phyloP scores from a whole-genome alignment of 495 filamentous ascomycete species.

The Penicillium fimorum region DNA sequence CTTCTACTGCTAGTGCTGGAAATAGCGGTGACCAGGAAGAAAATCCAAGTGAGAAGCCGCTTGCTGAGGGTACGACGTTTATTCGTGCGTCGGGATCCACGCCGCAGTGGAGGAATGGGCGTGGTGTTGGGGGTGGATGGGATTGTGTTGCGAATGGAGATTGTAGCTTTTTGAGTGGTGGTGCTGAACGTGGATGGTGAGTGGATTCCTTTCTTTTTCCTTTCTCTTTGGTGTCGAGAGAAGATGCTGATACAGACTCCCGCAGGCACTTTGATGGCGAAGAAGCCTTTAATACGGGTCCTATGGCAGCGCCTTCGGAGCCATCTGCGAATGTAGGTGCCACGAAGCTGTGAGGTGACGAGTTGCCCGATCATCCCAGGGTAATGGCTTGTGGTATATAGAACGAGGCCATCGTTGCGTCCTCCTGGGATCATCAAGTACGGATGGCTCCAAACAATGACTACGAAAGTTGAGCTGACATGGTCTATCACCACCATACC shows the following conservation, averaged over 20 bases:
- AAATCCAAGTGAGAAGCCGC: slow-evolving; percentile 18
- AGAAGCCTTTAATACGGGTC: slow-evolving; percentile 60
- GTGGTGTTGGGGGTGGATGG: slow-evolving; percentile 81
- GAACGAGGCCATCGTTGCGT: not conserved
- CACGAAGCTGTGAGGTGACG: slow-evolving; percentile 13
- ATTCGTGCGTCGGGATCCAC: slow-evolving; percentile 26
- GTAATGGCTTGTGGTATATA: not conserved
- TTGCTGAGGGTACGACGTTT: slow-evolving; percentile 34
- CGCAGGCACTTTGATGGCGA: slow-evolving; percentile 73
- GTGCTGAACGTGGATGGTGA: slow-evolving; percentile 88
- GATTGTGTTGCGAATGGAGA: slow-evolving; percentile 75
- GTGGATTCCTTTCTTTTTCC: slow-evolving; percentile 36
- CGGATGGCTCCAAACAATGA: not conserved
- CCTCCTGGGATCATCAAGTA: not conserved
- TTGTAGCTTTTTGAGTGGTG: slow-evolving; percentile 71
- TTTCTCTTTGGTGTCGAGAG: slow-evolving; percentile 5
- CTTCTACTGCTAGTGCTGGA: not conserved
- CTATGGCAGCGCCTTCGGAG: slow-evolving; percentile 32
- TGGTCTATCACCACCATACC: not conserved
- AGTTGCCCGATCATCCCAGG: not conserved
- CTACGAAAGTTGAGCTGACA: not conserved
- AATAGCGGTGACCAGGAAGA: slow-evolving; percentile 26
- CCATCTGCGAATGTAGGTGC: slow-evolving; percentile 1
- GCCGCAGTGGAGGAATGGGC: slow-evolving; percentile 59
- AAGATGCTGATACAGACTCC: slow-evolving; percentile 15